Base-by-base conservation (phyloP, 2,329 filamentous ascomycete genomes). In the Aspergillus quadrilineatus region DNA sequence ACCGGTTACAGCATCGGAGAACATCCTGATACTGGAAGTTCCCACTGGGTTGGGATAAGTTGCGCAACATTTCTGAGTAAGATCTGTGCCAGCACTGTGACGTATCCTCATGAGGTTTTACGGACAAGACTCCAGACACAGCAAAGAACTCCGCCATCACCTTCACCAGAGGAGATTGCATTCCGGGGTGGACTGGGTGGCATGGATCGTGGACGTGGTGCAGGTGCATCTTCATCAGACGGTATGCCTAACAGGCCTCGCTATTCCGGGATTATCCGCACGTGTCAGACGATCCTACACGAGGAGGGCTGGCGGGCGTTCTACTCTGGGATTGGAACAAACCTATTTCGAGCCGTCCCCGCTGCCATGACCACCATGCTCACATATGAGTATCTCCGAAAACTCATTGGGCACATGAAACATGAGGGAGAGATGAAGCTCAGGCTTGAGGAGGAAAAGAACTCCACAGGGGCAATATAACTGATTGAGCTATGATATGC, bases 281-380 rank as follows among this genome's bases (percentile, higher is more conserved):
- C 93, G 0, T 93, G 89, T 73, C 85, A 86, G 60, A 92, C 87
- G 2, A 97, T 99, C 59, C 77, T 97, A 37, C 80, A 79, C 34
- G 94, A 99, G 73, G 94, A 99, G 74, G 94, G 94, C 6, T 97
- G 93, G 92, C 83, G 89, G 60, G 93, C 93, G 3, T 97, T 99
- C 67, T 99, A 99, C 72, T 93, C 92, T 26, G 94, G 94, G 36
- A 91, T 99, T 81, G 94, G 94, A 37, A 96, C 93, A 48, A 99
- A 99, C 76, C 90, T 99, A 85, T 91, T 97, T 80, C 85, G 94
- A 55, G 94, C 94, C 6, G 88, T 99, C 10, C 94, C 94, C 32
- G 92, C 94, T 22, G 93, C 94, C 17, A 96, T 96, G 68, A 96
- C 96, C 28, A 99, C 94, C 3, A 95, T 99, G 88, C 81, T 97